A percentile compares a stretch with the other conserved stretches of the same genome.
These are phyloP conservation scores for Kwoniella sp. DNA, from an alignment of 768 basidiomycete species.

Conservation along the genomic window DNA sequence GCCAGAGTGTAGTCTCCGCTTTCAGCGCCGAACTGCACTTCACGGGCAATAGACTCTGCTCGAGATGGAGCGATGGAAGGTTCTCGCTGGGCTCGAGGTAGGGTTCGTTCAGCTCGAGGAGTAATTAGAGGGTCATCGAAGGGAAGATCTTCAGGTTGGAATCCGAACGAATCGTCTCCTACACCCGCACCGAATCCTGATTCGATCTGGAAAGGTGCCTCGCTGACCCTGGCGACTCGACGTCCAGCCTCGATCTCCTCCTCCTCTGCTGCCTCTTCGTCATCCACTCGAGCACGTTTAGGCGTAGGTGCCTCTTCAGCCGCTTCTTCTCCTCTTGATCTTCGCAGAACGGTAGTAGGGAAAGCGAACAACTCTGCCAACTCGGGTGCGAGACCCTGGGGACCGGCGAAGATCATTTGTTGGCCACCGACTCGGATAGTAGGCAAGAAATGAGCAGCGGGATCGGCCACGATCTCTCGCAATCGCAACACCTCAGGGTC, in stretches of 20 bases:
- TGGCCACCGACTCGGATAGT: constrained; percentile 70
- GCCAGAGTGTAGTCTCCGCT: constrained; percentile 63
- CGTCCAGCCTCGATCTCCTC: constrained; percentile 73
- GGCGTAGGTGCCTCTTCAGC: constrained; percentile 27
- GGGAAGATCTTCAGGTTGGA: constrained; percentile 13
- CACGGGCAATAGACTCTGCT: constrained; percentile 40
- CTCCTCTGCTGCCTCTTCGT: constrained; percentile 61
- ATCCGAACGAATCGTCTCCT: constrained; percentile 61
- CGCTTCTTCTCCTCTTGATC: constrained; percentile 63
- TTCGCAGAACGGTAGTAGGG: constrained; percentile 66
- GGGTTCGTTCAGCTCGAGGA: constrained; percentile 10
- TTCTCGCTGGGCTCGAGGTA: constrained; percentile 19
- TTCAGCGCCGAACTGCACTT: constrained; percentile 60
- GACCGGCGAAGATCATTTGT: constrained; percentile 73
- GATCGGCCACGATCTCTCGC: constrained; percentile 80
- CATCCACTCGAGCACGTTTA: constrained; percentile 60
- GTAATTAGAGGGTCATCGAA: constrained; percentile 10
- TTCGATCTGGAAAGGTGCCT: constrained; percentile 61
- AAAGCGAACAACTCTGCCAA: constrained; percentile 81
- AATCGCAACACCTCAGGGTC: constrained; percentile 83
- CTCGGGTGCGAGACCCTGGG: constrained; percentile 70
- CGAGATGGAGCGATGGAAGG: constrained; percentile 31
- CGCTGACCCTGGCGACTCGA: constrained; percentile 61
- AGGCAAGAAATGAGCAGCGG: constrained; percentile 80
- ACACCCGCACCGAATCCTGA: constrained; percentile 61